Evolutionary conservation across 306 rosid species (phyloP).

Genomic region (Betula pendula): DNA sequence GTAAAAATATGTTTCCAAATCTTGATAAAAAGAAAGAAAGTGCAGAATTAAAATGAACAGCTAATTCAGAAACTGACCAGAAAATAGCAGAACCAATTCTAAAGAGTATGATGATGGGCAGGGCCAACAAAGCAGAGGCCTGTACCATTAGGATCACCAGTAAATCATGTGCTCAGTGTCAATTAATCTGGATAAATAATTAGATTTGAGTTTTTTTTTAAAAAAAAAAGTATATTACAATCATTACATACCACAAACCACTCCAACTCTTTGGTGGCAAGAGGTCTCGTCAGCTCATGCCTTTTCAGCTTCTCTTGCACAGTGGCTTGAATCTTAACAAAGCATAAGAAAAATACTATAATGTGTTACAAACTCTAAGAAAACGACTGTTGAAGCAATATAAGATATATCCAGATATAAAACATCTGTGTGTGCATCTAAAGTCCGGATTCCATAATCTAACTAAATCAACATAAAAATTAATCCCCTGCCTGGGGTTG

Average conservation of each 20-base stretch:
- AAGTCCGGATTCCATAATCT: not conserved
- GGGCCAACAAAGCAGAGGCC: constrained; percentile 93
- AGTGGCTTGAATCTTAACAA: constrained; percentile 67
- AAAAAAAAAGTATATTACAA: constrained; percentile 10
- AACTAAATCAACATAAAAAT: not conserved
- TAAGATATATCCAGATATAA: not conserved
- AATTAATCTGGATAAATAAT: constrained; percentile 7
- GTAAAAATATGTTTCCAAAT: constrained; percentile 2
- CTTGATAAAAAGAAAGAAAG: constrained; percentile 18
- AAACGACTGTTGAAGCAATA: not conserved
- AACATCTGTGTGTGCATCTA: not conserved
- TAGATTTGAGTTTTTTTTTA: not conserved
- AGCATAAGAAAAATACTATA: constrained; percentile 12
- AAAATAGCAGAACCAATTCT: constrained; percentile 61
- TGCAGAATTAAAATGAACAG: not conserved
- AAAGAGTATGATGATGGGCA: constrained; percentile 71
- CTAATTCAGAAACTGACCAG: constrained; percentile 50
- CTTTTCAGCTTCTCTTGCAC: constrained; percentile 66
- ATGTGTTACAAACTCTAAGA: constrained; percentile 14
- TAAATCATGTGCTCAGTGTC: constrained; percentile 27
- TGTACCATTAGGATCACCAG: constrained; percentile 41
- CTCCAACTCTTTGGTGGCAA: constrained; percentile 88
- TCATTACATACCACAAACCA: constrained; percentile 85
- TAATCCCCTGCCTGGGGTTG: not conserved
- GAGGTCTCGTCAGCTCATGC: constrained; percentile 77